Conservation (phyloP, 345 rosid species). For the Acer campestre region DNA sequence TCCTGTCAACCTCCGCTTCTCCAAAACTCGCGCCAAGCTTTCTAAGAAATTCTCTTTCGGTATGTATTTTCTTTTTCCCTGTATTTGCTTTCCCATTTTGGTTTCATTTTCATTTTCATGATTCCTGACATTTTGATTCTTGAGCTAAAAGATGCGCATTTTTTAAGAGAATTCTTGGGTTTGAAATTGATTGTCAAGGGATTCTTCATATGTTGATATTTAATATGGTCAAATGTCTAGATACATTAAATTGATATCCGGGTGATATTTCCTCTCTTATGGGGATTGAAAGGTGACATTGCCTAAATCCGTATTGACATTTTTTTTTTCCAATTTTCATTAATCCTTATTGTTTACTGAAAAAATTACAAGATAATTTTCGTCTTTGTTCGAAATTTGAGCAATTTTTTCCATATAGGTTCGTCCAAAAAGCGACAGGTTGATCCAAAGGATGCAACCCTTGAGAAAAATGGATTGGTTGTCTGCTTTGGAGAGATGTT, state of each 20-base stretch:
- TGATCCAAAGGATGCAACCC: slow-evolving; percentile 3
- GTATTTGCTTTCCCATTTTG: too few species aligned
- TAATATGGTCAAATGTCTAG: too few species aligned
- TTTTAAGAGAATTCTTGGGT: too few species aligned
- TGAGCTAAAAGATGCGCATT: too few species aligned
- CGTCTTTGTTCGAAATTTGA: not conserved
- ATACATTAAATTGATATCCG: too few species aligned
- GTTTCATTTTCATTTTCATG: too few species aligned
- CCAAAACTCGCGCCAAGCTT: not conserved
- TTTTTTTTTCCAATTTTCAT: not conserved
- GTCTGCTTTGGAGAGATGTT: slow-evolving; percentile 60
- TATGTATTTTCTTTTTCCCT: not conserved
- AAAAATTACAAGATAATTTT: not conserved
- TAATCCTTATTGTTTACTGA: not conserved
- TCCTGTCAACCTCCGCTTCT: not conserved
- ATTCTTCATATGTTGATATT: too few species aligned
- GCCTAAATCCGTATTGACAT: not conserved
- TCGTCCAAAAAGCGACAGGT: slow-evolving; percentile 8
- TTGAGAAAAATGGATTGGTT: slow-evolving; percentile 11
- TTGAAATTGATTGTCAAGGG: too few species aligned
- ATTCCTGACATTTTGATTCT: too few species aligned
- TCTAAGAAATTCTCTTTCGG: not conserved
- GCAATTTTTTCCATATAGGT: slow-evolving; percentile 13
- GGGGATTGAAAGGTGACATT: not conserved
- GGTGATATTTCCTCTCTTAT: too few species aligned